Conservation (phyloP, 2,329 filamentous ascomycete species). For the Cercospora nicotianae region DNA sequence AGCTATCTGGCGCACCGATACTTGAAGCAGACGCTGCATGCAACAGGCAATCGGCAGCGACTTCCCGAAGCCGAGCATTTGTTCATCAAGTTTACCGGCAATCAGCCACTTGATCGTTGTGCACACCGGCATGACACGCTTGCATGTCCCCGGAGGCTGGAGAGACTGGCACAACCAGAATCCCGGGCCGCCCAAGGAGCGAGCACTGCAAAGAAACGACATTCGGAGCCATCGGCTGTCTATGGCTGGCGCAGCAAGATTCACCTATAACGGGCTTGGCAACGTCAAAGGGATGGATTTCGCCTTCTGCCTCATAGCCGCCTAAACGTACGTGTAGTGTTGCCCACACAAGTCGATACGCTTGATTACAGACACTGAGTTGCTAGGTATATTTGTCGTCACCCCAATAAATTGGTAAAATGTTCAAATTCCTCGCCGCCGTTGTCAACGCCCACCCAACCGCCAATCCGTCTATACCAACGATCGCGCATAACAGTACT, state of each 20-base stretch:
- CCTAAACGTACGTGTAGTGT: not conserved
- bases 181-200: not conserved
- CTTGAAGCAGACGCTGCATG: not conserved
- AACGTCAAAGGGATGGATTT: not conserved
- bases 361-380: not conserved
- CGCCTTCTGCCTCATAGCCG: not conserved
- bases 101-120: not conserved
- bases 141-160: not conserved
- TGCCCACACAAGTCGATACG: not conserved
- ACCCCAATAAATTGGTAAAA: not conserved
- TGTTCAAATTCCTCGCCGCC: not conserved
- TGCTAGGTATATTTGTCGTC: not conserved
- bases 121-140: not conserved
- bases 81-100: not conserved
- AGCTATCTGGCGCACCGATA: not conserved
- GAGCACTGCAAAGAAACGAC: not conserved
- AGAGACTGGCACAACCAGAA: not conserved
- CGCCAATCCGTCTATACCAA: not conserved
- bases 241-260: not conserved
- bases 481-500: not conserved
- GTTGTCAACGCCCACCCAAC: not conserved
- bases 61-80: not conserved
- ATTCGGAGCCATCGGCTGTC: not conserved
- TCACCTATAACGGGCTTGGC: constrained; percentile 1
- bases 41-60: not conserved